Evolutionary conservation across 2,329 filamentous ascomycete genomes (phyloP).

Genomic region (Hymenoscyphus occultus): DNA sequence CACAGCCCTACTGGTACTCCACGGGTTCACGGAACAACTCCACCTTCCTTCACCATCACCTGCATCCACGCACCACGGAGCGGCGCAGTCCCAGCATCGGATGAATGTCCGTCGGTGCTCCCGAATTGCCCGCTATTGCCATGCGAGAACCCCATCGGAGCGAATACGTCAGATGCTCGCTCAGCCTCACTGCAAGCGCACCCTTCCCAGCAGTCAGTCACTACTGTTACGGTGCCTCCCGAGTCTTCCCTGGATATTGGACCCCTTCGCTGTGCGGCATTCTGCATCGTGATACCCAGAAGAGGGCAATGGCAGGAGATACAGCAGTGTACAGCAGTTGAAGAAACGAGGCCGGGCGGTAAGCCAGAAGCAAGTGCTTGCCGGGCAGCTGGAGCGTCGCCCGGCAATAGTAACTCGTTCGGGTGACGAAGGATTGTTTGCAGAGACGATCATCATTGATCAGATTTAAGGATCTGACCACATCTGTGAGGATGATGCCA

Average conservation of each 20-base stretch:
- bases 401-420: constrained; percentile 6
- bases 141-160: not conserved
- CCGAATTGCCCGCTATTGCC: not conserved
- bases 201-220: not conserved
- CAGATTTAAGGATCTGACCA: not conserved
- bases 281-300: not conserved
- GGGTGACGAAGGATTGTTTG: not conserved
- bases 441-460: not conserved
- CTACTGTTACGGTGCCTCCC: not conserved
- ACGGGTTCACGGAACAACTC: too few relatives aligned
- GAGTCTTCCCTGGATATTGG: constrained; percentile 1
- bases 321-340: not conserved
- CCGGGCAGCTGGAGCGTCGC: not conserved
- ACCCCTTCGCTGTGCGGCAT: not conserved
- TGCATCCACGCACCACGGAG: too few relatives aligned
- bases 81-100: too few relatives aligned
- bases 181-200: not conserved
- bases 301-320: not conserved
- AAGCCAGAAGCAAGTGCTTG: not conserved
- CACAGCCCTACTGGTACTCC: not conserved
- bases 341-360: not conserved
- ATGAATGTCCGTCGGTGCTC: not conserved
- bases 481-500: constrained; percentile 2
- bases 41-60: too few relatives aligned
- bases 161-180: constrained; percentile 4